Conservation (phyloP, 2,329 filamentous ascomycete species). For the Paecilomyces formosus region DNA sequence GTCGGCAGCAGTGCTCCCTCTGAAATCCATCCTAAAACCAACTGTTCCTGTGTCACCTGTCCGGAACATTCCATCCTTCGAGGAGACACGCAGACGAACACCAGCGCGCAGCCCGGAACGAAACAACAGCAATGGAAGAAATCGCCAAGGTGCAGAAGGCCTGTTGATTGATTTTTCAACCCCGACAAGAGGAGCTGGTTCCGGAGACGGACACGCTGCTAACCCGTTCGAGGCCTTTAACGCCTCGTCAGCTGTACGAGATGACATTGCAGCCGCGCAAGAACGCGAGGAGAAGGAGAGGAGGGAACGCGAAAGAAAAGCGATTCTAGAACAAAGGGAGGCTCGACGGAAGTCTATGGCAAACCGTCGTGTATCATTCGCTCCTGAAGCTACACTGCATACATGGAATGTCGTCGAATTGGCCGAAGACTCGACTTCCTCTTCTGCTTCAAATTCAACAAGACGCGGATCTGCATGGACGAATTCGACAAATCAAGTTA, state of each 20-base stretch:
- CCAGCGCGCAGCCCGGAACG: constrained; percentile 24
- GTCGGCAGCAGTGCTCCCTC: constrained; percentile 32
- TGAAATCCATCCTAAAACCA: constrained; percentile 74
- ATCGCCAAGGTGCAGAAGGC: constrained; percentile 19
- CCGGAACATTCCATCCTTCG: constrained; percentile 55
- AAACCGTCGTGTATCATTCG: constrained; percentile 91
- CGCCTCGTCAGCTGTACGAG: constrained; percentile 28
- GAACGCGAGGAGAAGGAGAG: constrained; percentile 63
- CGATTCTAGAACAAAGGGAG: constrained; percentile 66
- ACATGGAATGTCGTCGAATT: constrained; percentile 95
- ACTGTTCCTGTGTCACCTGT: constrained; percentile 61
- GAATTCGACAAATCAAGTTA: constrained; percentile 19
- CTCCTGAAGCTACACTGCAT: constrained; percentile 91
- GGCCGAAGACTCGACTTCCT: constrained; percentile 75
- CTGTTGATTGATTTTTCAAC: constrained; percentile 38
- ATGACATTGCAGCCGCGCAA: constrained; percentile 44
- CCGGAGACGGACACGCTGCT: constrained; percentile 33
- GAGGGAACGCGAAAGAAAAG: constrained; percentile 50
- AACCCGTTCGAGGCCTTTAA: constrained; percentile 43
- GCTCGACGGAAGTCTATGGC: constrained; percentile 85
- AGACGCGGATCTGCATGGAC: constrained; percentile 61
- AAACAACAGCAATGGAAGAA: constrained; percentile 10
- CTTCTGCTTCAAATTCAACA: constrained; percentile 65
- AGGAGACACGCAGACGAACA: constrained; percentile 41
- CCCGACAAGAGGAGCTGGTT: constrained; percentile 22